Evolutionary conservation across 306 rosid species (phyloP).

Genomic region (Macrotyloma uniflorum): DNA sequence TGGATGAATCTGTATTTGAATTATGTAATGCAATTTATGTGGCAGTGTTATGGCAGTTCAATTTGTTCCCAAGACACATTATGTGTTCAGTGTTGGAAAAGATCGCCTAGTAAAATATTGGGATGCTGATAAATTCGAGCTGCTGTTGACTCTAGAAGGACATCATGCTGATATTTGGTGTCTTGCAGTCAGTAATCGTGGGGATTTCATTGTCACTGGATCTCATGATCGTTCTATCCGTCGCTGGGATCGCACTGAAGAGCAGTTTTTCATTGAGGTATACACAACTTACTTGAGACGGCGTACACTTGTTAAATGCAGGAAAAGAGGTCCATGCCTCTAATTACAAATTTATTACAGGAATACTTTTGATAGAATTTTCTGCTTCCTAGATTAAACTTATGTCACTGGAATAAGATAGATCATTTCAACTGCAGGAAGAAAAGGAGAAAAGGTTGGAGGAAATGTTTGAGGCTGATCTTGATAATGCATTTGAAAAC

Average conservation of each 20-base stretch:
- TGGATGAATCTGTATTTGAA: conserved; percentile 18
- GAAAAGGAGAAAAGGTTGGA: conserved; percentile 94
- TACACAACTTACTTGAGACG: conserved; percentile 29
- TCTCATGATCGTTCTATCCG: conserved; percentile 95
- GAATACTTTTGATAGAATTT: conserved; percentile 2
- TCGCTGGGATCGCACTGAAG: conserved; percentile 99
- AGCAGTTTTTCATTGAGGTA: conserved; percentile 96
- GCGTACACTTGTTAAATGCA: conserved; percentile 15
- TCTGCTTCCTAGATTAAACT: conserved; percentile 10
- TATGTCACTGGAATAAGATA: conserved; percentile 14
- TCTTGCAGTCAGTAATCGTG: conserved; percentile 85
- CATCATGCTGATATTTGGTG: conserved; percentile 96
- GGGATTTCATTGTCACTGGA: conserved; percentile 91
- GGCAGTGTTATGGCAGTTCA: conserved; percentile 87
- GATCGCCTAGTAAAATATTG: conserved; percentile 84
- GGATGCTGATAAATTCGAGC: conserved; percentile 98
- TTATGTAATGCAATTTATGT: conserved; percentile 41
- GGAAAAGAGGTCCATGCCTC: conserved; percentile 3
- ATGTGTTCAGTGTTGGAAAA: conserved; percentile 88
- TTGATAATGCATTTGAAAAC: conserved; percentile 74
- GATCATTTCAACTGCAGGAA: conserved; percentile 69
- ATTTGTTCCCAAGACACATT: conserved; percentile 86
- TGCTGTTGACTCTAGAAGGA: conserved; percentile 89
- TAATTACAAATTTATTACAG: not conserved
- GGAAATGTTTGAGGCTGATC: conserved; percentile 79